Evolutionary conservation across 768 basidiomycete genomes (phyloP).

Genomic region (Trametes coccinea): DNA sequence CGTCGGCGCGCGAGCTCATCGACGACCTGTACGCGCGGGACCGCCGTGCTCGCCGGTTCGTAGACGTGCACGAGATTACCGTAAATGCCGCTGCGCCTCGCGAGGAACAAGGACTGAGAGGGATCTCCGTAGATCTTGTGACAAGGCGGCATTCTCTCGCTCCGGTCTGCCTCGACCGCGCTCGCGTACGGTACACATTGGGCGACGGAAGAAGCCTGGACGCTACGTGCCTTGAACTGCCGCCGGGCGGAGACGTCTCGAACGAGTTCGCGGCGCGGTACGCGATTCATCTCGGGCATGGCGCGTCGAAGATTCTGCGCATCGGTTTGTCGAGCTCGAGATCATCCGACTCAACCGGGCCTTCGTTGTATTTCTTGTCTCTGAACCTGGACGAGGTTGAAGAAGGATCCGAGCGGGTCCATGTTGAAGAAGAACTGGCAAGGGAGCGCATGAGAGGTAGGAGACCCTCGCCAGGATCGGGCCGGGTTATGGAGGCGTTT

Average conservation of each 20-base stretch:
- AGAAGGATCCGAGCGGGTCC: too few species aligned
- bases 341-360: too few species aligned
- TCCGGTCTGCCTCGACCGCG: too few species aligned
- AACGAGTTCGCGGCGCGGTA: too few species aligned
- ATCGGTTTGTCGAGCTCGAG: not conserved
- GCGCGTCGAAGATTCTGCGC: not conserved
- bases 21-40: not conserved
- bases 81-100: not conserved
- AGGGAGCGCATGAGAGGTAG: not conserved
- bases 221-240: too few species aligned
- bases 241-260: too few species aligned
- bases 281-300: too few species aligned
- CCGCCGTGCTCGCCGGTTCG: not conserved
- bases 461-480: not conserved
- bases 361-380: not conserved
- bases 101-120: not conserved
- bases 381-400: not conserved
- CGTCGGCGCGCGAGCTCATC: not conserved
- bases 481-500: not conserved
- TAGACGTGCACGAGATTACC: not conserved
- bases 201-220: too few species aligned
- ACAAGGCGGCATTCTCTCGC: not conserved
- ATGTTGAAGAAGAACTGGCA: too few species aligned
- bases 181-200: too few species aligned
- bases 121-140: not conserved